Conservation (phyloP, 2,329 filamentous ascomycete species). For the Neoarthrinium moseri region DNA sequence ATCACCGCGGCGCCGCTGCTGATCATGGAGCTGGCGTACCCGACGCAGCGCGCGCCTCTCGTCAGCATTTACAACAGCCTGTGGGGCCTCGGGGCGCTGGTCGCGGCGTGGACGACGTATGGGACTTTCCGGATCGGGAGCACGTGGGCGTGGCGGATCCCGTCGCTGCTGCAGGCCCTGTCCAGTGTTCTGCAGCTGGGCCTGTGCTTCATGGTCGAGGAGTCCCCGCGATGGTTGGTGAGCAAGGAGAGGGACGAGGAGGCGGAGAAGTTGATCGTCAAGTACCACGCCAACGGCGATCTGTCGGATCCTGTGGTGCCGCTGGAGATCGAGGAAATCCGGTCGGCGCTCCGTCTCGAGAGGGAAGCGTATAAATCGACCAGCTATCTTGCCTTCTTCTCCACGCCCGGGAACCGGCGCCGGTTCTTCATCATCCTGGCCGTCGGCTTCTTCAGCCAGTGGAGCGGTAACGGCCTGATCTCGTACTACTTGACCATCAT, state of each 20-base stretch:
- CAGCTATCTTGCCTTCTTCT: slow-evolving; percentile 18
- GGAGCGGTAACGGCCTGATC: slow-evolving; percentile 21
- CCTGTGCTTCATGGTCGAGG: slow-evolving; percentile 14
- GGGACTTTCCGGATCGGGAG: slow-evolving; percentile 15
- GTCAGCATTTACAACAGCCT: slow-evolving; percentile 15
- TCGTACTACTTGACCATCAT: slow-evolving; percentile 35
- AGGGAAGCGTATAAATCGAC: slow-evolving; percentile 13
- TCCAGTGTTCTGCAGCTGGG: slow-evolving; percentile 29
- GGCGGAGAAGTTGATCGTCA: slow-evolving; percentile 30
- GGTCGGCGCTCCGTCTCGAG: slow-evolving; percentile 40
- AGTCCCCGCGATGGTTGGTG: slow-evolving; percentile 31
- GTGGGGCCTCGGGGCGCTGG: slow-evolving; percentile 1
- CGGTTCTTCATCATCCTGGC: slow-evolving; percentile 11
- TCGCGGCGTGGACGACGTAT: slow-evolving; percentile 18
- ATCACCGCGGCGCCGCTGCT: slow-evolving; percentile 23
- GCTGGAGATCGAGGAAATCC: slow-evolving; percentile 41
- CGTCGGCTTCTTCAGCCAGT: slow-evolving; percentile 11
- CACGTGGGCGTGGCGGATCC: slow-evolving; percentile 38
- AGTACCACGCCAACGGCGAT: slow-evolving; percentile 37
- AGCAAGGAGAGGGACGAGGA: slow-evolving; percentile 30
- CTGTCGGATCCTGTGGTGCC: slow-evolving; percentile 35
- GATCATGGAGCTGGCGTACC: slow-evolving; percentile 27
- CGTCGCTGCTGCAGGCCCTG: slow-evolving; percentile 42
- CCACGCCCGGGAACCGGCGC: slow-evolving; percentile 15
- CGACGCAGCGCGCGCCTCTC: slow-evolving; percentile 21